phyloP scores from a whole-genome alignment of 2,329 filamentous ascomycete species.

The Penicillium glabrum region DNA sequence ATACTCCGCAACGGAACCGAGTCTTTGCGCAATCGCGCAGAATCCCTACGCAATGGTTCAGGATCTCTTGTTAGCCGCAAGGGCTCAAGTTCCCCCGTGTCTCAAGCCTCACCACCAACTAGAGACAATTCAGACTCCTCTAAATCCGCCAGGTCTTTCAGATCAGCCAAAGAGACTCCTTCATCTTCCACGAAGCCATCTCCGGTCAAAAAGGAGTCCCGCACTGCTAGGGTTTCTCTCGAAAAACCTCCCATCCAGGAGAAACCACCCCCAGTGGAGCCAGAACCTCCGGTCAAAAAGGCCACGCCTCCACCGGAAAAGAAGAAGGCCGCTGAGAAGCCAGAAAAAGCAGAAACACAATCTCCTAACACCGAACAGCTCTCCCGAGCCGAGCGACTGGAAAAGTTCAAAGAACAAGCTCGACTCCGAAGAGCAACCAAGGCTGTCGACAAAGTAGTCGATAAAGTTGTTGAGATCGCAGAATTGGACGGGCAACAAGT shows the following conservation, averaged over 20 bases:
- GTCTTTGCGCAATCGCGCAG: constrained; percentile 22
- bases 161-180: constrained; percentile 15
- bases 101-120: constrained; percentile 10
- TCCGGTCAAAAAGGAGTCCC: constrained; percentile 4
- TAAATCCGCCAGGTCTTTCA: constrained; percentile 19
- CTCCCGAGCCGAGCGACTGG: constrained; percentile 12
- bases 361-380: constrained; percentile 1
- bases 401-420: constrained; percentile 19
- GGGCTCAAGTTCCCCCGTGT: constrained; percentile 8
- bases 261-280: background rate
- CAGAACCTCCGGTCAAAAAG: background rate
- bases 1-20: constrained; percentile 23
- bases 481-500: constrained; percentile 39
- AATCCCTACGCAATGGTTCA: constrained; percentile 19
- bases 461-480: constrained; percentile 28
- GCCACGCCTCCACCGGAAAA: background rate
- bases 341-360: background rate
- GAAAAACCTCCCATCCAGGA: constrained; percentile 4
- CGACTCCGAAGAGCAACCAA: constrained; percentile 13
- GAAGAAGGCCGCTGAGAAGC: background rate
- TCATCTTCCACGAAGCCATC: constrained; percentile 10
- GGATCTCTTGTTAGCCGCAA: constrained; percentile 18
- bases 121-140: constrained; percentile 25
- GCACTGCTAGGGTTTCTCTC: background rate
- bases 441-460: constrained; percentile 15